Evolutionary conservation across 23 red algal genomes (phyloP).

Genomic region (Chondrus crispus): DNA sequence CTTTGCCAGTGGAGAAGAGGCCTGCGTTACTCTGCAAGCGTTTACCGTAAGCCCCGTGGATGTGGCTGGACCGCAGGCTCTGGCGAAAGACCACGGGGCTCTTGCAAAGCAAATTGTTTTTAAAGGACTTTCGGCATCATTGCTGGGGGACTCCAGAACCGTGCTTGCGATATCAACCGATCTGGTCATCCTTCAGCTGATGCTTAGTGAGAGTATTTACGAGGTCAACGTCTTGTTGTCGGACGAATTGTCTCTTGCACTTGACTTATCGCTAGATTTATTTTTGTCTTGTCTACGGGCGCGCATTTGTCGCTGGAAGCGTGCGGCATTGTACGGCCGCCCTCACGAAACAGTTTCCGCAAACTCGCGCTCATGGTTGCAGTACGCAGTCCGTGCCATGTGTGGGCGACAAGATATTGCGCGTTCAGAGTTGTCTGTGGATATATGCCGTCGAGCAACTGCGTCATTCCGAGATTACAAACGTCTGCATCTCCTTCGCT

Average conservation of each 20-base stretch:
- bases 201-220: neutral
- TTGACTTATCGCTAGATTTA: neutral
- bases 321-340: neutral
- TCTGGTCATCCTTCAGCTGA: neutral
- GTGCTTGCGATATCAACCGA: neutral
- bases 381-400: neutral
- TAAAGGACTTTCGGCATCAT: conserved; percentile 1
- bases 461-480: conserved; percentile 12
- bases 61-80: neutral
- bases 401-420: neutral
- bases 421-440: neutral
- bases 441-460: neutral
- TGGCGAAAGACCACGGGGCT: neutral
- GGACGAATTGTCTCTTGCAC: neutral
- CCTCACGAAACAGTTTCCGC: neutral
- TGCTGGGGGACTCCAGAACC: neutral
- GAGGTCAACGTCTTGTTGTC: neutral
- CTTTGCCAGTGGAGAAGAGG: neutral
- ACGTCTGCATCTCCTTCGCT: conserved; percentile 32
- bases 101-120: conserved; percentile 28
- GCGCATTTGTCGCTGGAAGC: neutral
- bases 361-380: conserved; percentile 30
- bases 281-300: neutral
- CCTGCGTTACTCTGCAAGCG: conserved; percentile 2
- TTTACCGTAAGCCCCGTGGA: neutral